A percentile compares a stretch with the other conserved stretches of the same genome.
These are phyloP conservation scores for Orbilia quercus DNA, from an alignment of 2,329 filamentous ascomycete species.

Conservation along the genomic window DNA sequence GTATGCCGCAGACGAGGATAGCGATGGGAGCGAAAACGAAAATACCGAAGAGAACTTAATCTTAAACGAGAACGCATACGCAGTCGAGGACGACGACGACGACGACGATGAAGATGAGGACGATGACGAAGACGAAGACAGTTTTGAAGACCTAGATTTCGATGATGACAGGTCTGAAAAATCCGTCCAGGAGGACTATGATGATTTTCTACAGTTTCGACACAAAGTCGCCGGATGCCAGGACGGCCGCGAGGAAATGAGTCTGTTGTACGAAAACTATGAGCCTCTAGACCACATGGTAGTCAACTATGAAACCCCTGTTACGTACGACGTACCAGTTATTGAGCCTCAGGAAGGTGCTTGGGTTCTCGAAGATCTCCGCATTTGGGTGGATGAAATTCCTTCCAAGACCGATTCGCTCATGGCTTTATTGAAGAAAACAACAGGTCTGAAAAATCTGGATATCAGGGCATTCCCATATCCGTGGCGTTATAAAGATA, in stretches of 20 bases:
- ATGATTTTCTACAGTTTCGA: not conserved
- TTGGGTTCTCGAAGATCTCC: not conserved
- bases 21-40: not conserved
- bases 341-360: not conserved
- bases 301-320: not conserved
- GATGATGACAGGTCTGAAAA: conserved; percentile 5
- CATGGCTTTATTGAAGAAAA: not conserved
- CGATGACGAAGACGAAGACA: conserved; percentile 3
- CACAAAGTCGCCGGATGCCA: too few relatives aligned
- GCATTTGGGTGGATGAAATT: conserved; percentile 22
- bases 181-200: conserved; percentile 9
- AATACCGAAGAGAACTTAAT: too few relatives aligned
- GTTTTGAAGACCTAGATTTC: not conserved
- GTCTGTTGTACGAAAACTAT: conserved; percentile 15
- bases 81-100: too few relatives aligned
- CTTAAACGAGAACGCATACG: too few relatives aligned
- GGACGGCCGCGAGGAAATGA: not conserved
- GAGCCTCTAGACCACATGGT: not conserved
- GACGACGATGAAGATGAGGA: too few relatives aligned
- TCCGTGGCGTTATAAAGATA: not conserved
- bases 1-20: not conserved
- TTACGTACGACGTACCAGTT: conserved; percentile 2
- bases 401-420: not conserved
- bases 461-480: conserved; percentile 17
- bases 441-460: conserved; percentile 5